A percentile compares a stretch with the other conserved stretches of the same genome.
These are phyloP conservation scores for Sporothrix pallida DNA, from an alignment of 2,329 filamentous ascomycete genomes.

Conservation along the genomic window DNA sequence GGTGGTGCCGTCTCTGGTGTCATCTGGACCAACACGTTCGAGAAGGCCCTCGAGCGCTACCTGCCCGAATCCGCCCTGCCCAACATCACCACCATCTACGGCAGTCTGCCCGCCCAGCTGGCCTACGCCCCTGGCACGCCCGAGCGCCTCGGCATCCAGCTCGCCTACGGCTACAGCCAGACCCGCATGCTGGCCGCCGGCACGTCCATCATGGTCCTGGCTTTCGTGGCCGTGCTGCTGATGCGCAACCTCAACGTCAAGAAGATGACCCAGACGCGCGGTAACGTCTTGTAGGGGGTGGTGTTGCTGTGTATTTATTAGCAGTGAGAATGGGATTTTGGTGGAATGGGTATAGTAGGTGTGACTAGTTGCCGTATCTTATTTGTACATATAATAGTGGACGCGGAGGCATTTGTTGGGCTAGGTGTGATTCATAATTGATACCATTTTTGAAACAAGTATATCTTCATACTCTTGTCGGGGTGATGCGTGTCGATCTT, in stretches of 20 bases:
- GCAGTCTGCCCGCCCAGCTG: slow-evolving; percentile 57
- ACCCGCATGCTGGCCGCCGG: slow-evolving; percentile 55
- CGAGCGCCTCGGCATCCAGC: slow-evolving; percentile 59
- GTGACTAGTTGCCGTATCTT: too few species aligned
- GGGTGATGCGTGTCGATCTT: too few species aligned
- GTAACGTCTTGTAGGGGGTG: slow-evolving; percentile 31
- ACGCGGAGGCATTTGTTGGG: too few species aligned
- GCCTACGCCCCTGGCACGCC: slow-evolving; percentile 57
- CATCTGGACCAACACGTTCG: slow-evolving; percentile 65
- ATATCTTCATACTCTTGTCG: too few species aligned
- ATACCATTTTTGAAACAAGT: too few species aligned
- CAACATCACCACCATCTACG: slow-evolving; percentile 56
- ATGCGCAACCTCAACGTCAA: slow-evolving; percentile 37
- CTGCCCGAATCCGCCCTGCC: slow-evolving; percentile 52
- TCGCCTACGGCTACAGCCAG: slow-evolving; percentile 61
- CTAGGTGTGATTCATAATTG: too few species aligned
- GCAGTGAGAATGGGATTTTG: too few species aligned
- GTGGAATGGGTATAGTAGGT: too few species aligned
- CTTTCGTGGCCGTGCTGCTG: slow-evolving; percentile 30
- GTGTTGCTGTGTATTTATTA: not conserved
- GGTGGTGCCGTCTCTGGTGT: slow-evolving; percentile 64
- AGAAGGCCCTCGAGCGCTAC: slow-evolving; percentile 54
- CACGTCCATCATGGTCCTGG: slow-evolving; percentile 44
- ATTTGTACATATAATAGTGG: too few species aligned
- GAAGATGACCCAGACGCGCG: slow-evolving; percentile 34